Base-by-base conservation (phyloP, 305 asterid genomes). In the Euphrasia arctica region DNA sequence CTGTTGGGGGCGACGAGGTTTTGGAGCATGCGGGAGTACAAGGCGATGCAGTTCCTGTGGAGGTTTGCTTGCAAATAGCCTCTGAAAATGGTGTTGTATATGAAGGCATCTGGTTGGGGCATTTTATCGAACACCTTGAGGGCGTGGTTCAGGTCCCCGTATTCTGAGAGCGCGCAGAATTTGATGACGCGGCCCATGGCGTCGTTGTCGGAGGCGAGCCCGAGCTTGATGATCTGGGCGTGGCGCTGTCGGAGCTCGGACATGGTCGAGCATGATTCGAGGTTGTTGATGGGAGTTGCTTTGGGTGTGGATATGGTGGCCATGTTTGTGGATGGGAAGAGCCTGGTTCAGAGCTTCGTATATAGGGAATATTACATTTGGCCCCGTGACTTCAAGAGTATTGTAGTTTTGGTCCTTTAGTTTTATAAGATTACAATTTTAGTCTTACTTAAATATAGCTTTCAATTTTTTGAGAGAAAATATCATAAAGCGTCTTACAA, bases 91-190 rank as follows among this genome's bases (percentile, higher is more conserved):
- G 86, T 85, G 75, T 91, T 91, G 62, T 85, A 86, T n/a, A 91
- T 67, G 43, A 83, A 89, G 36, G 92, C 67, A 65, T 91, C 95
- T 61, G 96, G 96, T 55, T 68, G 71, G 29, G 90, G 89, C 87
- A 91, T 74, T 64, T 60, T 50, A 47, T 64, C 84, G 66, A 91
- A 85, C 76, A 85, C 73, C 76, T 82, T 77, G 76, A 80, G 77
- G 3, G 95, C 95, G 36, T 89, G 82, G 58, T 68, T 73, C 18
- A 91, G 73, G 66, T 89, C 86, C 9, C 88, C 86, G 11, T 70
- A 63, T 5, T 78, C 45, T 0, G 86, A 70, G 0, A 78, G 12
- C 10, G 89, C 71, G 57, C 85, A 79, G 82, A 82, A 84, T 59
- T 85, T 89, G 18, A 89, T 68, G 71, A 89, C 77, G 8, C 95